Evolutionary conservation across 2,329 filamentous ascomycete genomes (phyloP).

Genomic region (Colletotrichum chlorophyti): DNA sequence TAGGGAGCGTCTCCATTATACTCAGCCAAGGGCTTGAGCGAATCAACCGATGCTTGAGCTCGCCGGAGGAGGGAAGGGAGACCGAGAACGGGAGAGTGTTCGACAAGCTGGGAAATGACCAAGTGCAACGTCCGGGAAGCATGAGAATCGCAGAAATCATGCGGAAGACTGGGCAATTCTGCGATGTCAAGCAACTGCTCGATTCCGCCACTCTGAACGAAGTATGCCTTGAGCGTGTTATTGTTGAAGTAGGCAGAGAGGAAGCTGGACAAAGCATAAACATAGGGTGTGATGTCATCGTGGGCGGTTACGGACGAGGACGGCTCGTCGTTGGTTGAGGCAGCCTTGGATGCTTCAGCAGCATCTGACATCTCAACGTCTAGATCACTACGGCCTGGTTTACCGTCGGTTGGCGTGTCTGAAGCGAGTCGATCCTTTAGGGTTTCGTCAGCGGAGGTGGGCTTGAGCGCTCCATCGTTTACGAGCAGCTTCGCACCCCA

Average conservation of each 20-base stretch:
- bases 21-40: slow-evolving; percentile 70
- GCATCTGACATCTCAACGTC: slow-evolving; percentile 74
- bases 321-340: slow-evolving; percentile 30
- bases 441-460: slow-evolving; percentile 61
- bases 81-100: slow-evolving; percentile 80
- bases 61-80: slow-evolving; percentile 82
- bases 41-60: slow-evolving; percentile 72
- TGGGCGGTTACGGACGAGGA: slow-evolving; percentile 34
- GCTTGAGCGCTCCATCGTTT: slow-evolving; percentile 62
- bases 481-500: slow-evolving; percentile 83
- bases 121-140: slow-evolving; percentile 75
- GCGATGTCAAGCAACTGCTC: slow-evolving; percentile 86
- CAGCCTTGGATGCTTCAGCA: slow-evolving; percentile 34
- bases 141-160: slow-evolving; percentile 71
- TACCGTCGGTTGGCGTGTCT: slow-evolving; percentile 43
- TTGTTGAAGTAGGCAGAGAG: slow-evolving; percentile 78
- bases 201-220: slow-evolving; percentile 81
- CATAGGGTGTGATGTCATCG: slow-evolving; percentile 67
- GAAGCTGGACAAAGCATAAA: slow-evolving; percentile 80
- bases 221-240: slow-evolving; percentile 71
- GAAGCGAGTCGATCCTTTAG: slow-evolving; percentile 36
- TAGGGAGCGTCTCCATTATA: slow-evolving; percentile 64
- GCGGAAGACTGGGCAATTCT: slow-evolving; percentile 80
- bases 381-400: slow-evolving; percentile 44
- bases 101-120: slow-evolving; percentile 79